Base-by-base conservation (phyloP, 495 filamentous ascomycete genomes). In the Tuber umbilicatum region DNA sequence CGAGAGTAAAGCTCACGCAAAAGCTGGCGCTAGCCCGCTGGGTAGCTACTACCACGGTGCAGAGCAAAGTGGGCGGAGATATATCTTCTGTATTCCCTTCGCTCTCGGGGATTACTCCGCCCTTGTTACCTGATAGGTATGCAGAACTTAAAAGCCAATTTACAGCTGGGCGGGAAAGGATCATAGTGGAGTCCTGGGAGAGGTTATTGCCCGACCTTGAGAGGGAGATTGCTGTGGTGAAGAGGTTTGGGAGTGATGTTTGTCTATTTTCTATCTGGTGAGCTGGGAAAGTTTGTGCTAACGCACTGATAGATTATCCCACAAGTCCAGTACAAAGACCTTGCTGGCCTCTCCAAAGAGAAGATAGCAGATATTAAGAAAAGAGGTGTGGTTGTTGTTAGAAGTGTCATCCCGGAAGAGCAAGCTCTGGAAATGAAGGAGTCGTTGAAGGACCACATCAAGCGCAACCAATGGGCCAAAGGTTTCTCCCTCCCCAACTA, bases 51-150 rank as follows among this genome's bases (percentile, higher is more conserved):
- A 17, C 55, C 31, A 5, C 55, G 14, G 17, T 14, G 35, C 27
- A 3, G 55, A 4, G 55, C 35, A 64, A 31, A 64, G n/a, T 64
- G 0, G 55, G 55, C 12, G 93, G 93, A 6, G 90, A 95, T 81
- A 97, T 97, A 70, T 93, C 92, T 0, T 91, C 91, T 74, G 88
- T 93, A 9, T 97, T 97, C 73, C 91, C 90, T 4, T 94, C 91
- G 27, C 86, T 97, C 40, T 92, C 91, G 0, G 91, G 92, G 21
- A 85, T 86, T 42, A 83, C 87, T 31, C 85, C 88, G 6, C 81
- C 87, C 60, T 91, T 91, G 6, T 86, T 97, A 1, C 90, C 91
- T 0, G 82, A 88, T 60, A 87, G 93, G 7, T 97, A 93, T 80
- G 89, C 89, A 35, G 86, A 91, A n/a, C 85, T 95, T n/a, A 97